These are phyloP conservation scores for Colletotrichum camelliae DNA, from an alignment of 2,329 filamentous ascomycete species.

Conservation along the genomic window DNA sequence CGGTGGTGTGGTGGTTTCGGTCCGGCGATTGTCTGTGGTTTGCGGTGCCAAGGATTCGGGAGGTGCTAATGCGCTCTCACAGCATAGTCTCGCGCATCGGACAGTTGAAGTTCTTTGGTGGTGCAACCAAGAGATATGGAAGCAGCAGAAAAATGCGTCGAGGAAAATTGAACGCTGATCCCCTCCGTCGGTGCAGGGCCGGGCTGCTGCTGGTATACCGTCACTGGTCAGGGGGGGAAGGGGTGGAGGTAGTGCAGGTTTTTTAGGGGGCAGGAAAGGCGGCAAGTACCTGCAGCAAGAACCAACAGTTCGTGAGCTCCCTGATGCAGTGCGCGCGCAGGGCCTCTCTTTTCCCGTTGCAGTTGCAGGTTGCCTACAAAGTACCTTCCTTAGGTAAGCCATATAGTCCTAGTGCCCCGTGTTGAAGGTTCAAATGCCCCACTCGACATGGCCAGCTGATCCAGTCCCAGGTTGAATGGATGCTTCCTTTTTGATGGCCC, in stretches of 20 bases:
- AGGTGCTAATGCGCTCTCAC: slow-evolving; percentile 7
- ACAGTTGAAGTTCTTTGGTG: neutral
- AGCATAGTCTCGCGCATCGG: slow-evolving; percentile 1
- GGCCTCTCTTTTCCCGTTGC: neutral
- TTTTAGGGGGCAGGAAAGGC: slow-evolving; percentile 11
- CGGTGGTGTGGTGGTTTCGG: neutral
- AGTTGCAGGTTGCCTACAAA: neutral
- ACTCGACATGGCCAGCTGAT: slow-evolving; percentile 17
- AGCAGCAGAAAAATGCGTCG: neutral
- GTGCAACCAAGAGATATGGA: slow-evolving; percentile 4
- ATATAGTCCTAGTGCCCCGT: neutral
- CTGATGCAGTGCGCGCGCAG: neutral
- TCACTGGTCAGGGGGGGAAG: neutral
- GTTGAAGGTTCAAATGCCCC: neutral
- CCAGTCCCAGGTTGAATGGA: neutral
- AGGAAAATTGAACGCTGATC: slow-evolving; percentile 20
- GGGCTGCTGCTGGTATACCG: neutral
- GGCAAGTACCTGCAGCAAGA: slow-evolving; percentile 23
- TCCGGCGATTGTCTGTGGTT: neutral
- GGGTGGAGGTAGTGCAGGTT: slow-evolving; percentile 7
- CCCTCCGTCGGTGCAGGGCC: slow-evolving; percentile 3
- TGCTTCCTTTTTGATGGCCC: neutral
- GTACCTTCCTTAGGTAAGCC: neutral
- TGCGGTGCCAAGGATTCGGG: neutral
- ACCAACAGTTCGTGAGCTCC: slow-evolving; percentile 21